These are phyloP conservation scores for Cicer pinnatifidum DNA, from an alignment of 306 rosid species.

Conservation along the genomic window DNA sequence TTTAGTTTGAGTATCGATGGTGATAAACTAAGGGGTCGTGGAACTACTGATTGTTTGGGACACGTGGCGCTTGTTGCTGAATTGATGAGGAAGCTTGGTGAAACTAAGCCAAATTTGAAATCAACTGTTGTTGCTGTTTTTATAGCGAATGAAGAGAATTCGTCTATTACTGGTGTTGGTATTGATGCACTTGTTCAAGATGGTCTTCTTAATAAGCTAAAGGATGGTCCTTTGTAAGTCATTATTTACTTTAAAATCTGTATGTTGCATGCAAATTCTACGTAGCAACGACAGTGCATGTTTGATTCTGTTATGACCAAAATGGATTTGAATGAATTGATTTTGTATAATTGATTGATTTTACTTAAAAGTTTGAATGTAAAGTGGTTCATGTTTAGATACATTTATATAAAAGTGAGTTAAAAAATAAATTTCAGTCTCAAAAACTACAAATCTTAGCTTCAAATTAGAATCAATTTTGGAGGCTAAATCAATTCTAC, in stretches of 20 bases:
- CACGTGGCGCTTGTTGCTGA: conserved; percentile 89
- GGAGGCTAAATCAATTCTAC: no score
- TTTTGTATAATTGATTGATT: no score
- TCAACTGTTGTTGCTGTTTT: conserved; percentile 86
- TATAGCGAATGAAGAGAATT: conserved; percentile 91
- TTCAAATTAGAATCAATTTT: no score
- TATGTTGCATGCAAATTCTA: not conserved
- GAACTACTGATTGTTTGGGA: conserved; percentile 96
- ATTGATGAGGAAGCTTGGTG: conserved; percentile 81
- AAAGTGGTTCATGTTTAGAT: no score
- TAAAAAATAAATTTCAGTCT: no score
- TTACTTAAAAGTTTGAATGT: no score
- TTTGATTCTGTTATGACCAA: no score
- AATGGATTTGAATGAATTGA: no score
- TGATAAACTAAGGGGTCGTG: conserved; percentile 89
- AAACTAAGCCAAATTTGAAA: conserved; percentile 72
- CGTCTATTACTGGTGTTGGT: conserved; percentile 83
- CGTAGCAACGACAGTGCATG: not conserved
- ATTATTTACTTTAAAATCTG: conserved; percentile 11
- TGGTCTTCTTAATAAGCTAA: conserved; percentile 71
- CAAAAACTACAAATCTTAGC: no score
- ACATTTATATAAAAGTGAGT: no score
- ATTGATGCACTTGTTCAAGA: conserved; percentile 86
- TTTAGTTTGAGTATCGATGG: conserved; percentile 82
- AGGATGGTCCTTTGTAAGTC: conserved; percentile 87